These are phyloP conservation scores for Crucibulum laeve DNA, from an alignment of 768 basidiomycete species.

Conservation along the genomic window DNA sequence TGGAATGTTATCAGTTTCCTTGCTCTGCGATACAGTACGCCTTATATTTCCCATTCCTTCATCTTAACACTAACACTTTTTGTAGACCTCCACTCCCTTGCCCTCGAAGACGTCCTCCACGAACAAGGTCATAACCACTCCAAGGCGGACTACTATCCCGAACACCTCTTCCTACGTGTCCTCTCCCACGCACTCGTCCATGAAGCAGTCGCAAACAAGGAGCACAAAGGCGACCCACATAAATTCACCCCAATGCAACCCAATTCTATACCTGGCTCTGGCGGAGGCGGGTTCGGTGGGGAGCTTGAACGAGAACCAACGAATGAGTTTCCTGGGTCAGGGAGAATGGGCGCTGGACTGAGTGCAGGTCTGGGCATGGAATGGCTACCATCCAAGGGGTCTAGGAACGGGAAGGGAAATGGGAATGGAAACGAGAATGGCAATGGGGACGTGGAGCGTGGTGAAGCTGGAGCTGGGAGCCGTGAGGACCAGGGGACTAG, in stretches of 20 bases:
- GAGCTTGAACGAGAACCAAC: too few relatives aligned
- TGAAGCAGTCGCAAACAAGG: neutral
- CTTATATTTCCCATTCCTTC: conserved; percentile 7
- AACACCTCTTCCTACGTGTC: conserved; percentile 62
- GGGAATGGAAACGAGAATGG: neutral
- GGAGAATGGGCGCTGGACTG: neutral
- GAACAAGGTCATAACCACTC: conserved; percentile 44
- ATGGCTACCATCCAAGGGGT: neutral
- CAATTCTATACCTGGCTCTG: neutral
- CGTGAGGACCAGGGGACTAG: too few relatives aligned
- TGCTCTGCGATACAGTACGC: conserved; percentile 52
- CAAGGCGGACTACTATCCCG: conserved; percentile 42
- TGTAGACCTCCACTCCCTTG: conserved; percentile 59
- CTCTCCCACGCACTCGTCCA: conserved; percentile 42
- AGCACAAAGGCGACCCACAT: conserved; percentile 5
- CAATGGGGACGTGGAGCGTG: neutral
- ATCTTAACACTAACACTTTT: conserved; percentile 2
- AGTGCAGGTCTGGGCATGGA: neutral
- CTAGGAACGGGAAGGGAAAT: neutral
- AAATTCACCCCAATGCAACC: too few relatives aligned
- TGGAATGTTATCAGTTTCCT: conserved; percentile 64
- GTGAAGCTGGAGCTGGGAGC: too few relatives aligned
- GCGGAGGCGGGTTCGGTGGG: too few relatives aligned
- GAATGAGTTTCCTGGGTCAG: neutral
- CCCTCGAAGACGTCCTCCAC: conserved; percentile 62